Evolutionary conservation across 352 stramenopile genomes (phyloP).

Genomic region (Phytopythium kandeliae): DNA sequence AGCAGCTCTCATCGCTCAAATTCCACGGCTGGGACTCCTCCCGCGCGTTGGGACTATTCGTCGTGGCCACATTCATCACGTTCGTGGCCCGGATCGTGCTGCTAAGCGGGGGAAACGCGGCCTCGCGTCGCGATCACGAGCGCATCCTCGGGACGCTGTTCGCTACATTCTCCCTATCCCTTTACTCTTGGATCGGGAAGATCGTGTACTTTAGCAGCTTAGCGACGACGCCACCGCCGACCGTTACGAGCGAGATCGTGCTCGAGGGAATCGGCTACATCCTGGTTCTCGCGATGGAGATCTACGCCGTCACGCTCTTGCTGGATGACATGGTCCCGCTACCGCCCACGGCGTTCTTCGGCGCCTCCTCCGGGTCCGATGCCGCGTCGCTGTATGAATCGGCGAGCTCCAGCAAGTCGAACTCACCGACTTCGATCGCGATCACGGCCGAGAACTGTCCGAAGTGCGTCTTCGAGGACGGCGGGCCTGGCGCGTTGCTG

Average conservation of each 20-base stretch:
- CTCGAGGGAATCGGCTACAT: conserved; percentile 35
- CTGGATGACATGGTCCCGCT: conserved; percentile 60
- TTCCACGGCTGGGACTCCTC: conserved; percentile 17
- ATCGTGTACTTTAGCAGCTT: conserved; percentile 49
- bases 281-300: conserved; percentile 27
- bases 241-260: conserved; percentile 39
- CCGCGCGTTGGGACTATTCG: conserved; percentile 41
- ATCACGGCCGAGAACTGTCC: conserved; percentile 79
- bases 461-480: conserved; percentile 79
- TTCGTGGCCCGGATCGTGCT: conserved; percentile 45
- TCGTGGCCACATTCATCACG: conserved; percentile 34
- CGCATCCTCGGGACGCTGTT: conserved; percentile 58
- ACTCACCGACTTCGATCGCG: conserved; percentile 8
- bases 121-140: conserved; percentile 37
- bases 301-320: conserved; percentile 39
- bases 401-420: conserved; percentile 6
- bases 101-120: conserved; percentile 30
- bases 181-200: conserved; percentile 62
- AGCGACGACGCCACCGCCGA: conserved; percentile 26
- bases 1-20: conserved; percentile 19
- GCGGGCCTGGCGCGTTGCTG: conserved; percentile 61
- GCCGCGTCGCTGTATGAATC: conserved; percentile 31
- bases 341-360: conserved; percentile 73
- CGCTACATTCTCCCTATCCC: conserved; percentile 39
- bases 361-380: conserved; percentile 41